Percentiles rank a stretch among this genome's conserved stretches.
phyloP scores from a whole-genome alignment of 371 early-diverging fungal species.

The Mortierella sp. region DNA sequence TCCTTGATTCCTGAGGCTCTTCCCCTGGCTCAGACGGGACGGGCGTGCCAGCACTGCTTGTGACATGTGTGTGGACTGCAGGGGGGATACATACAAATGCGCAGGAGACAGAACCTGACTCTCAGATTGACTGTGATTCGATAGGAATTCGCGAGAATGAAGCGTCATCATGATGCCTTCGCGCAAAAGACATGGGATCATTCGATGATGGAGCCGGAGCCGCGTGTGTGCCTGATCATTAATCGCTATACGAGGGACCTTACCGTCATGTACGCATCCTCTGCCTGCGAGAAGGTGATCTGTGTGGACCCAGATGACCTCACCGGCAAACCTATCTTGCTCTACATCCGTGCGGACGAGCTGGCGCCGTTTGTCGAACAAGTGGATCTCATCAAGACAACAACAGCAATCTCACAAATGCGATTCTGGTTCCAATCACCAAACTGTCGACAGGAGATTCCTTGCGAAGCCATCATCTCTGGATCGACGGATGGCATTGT shows the following conservation, averaged over 20 bases:
- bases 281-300: slow-evolving; percentile 15
- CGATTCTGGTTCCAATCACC: slow-evolving; percentile 45
- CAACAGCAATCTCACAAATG: slow-evolving; percentile 27
- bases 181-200: slow-evolving; percentile 16
- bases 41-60: too few species aligned
- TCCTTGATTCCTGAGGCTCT: too few species aligned
- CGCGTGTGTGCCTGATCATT: slow-evolving; percentile 35
- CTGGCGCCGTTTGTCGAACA: slow-evolving; percentile 26
- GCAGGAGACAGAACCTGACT: too few species aligned
- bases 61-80: too few species aligned
- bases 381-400: slow-evolving; percentile 26
- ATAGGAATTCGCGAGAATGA: slow-evolving; percentile 35
- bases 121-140: too few species aligned
- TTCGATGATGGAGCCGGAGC: slow-evolving; percentile 22
- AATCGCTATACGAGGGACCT: slow-evolving; percentile 34
- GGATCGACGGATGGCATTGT: slow-evolving; percentile 28
- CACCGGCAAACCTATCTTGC: slow-evolving; percentile 28
- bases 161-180: slow-evolving; percentile 26
- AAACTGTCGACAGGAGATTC: slow-evolving; percentile 14
- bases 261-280: slow-evolving; percentile 36
- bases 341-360: slow-evolving; percentile 33
- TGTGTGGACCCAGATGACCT: slow-evolving; percentile 16
- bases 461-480: slow-evolving; percentile 30
- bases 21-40: too few species aligned
- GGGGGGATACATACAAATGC: too few species aligned